phyloP scores from a whole-genome alignment of 192 early-diverging fungal genomes.

The Geosiphon pyriformis region DNA sequence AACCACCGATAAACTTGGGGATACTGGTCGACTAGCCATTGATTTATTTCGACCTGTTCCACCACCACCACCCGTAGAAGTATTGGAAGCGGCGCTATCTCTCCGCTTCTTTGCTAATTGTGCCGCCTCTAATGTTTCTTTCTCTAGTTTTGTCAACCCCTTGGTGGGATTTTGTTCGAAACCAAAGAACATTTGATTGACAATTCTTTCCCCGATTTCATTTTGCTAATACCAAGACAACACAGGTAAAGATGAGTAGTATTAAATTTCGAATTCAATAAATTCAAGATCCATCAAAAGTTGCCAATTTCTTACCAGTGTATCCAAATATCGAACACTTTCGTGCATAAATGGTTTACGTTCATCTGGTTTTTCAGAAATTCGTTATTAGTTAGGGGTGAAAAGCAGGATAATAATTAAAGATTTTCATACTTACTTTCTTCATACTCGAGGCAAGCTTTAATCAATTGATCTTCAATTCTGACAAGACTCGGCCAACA shows the following conservation, averaged over 20 bases:
- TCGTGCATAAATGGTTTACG: constrained; percentile 27
- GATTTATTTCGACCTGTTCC: no score
- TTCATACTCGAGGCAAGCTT: constrained; percentile 51
- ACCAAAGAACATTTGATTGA: constrained; percentile 28
- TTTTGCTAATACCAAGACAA: constrained; percentile 4
- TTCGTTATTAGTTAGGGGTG: no score
- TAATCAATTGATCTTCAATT: constrained; percentile 53
- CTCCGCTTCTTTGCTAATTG: not conserved
- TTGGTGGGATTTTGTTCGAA: constrained; percentile 10
- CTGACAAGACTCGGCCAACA: constrained; percentile 68
- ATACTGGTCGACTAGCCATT: no score
- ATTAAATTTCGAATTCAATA: not conserved
- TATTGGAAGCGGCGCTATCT: not conserved
- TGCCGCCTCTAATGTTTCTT: not conserved
- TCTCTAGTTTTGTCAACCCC: not conserved
- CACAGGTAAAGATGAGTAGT: not conserved
- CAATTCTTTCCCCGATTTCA: constrained; percentile 24
- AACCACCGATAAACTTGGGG: no score
- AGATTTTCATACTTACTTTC: constrained; percentile 29
- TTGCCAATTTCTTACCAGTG: constrained; percentile 4
- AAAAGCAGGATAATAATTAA: no score
- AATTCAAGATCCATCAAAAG: not conserved
- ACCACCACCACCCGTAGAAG: not conserved
- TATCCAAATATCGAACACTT: constrained; percentile 19
- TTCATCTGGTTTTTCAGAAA: no score